Evolutionary conservation across 495 filamentous ascomycete species (phyloP), one percentile per base, ranked within the genome.

Genomic region (Aspergillus olivimuriae): DNA sequence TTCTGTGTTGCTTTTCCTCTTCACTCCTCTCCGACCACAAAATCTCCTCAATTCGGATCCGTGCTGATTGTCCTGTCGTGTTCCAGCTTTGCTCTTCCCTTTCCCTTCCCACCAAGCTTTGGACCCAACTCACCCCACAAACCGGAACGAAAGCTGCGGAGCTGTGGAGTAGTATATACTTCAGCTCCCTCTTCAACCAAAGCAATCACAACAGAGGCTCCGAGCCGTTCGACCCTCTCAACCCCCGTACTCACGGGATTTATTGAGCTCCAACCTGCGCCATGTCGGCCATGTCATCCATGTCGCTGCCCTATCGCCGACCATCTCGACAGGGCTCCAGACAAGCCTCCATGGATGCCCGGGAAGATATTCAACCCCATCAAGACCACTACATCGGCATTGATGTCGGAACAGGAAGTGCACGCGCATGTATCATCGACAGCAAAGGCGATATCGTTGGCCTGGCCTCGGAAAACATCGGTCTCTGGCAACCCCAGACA

Each of bases 341-440:
- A 20, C 74, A 80, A 47, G 68, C 77, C 50, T 77, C 75, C 0
- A 68, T 52, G 20, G 77, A 81, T 52, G 67, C 69, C 15, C 73
- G 74, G 37, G 74, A 81, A 49, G 73, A 80, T 31, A 53, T 78
- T 19, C 63, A 70, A 33, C 65, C 74, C 12, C 69, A 77, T 20
- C 55, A 70, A 41, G 77, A 81, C 39, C 76, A 83, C 53, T 96
- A 86, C 62, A 89, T 96, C 55, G 91, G 91, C 33, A 86, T 96
- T 43, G 92, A 98, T 61, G 92, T 97, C 41, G 92, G 92, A 34
- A 98, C 92, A 5, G 91, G 92, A 35, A 95, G 89, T 57, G 89
- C 90, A 15, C 78, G 92, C 56, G 92, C 91, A 12, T 96, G 91
- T 69, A 84, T 97, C 62, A 94, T 97, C 57, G 84, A 95, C 65